phyloP scores from a whole-genome alignment of 169 alveolate genomes.

The Babesia bovis region DNA sequence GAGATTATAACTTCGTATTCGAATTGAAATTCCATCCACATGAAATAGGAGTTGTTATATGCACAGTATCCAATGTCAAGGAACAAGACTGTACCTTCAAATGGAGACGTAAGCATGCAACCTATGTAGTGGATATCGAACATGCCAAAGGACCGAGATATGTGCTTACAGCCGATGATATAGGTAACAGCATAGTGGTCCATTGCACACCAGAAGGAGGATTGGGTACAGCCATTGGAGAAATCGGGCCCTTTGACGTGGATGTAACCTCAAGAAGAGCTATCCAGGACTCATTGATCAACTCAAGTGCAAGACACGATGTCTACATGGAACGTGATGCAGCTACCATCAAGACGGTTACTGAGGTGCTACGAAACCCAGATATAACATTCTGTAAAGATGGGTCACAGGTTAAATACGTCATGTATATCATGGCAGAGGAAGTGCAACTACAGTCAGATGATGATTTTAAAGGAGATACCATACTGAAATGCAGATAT shows the following conservation, averaged over 20 bases:
- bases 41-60: constrained; percentile 52
- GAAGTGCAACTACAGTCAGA: constrained; percentile 61
- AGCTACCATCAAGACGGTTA: neutral
- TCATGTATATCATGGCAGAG: constrained; percentile 52
- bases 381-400: neutral
- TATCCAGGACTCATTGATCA: constrained; percentile 64
- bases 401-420: constrained; percentile 22
- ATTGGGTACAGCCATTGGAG: constrained; percentile 53
- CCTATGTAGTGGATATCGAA: constrained; percentile 42
- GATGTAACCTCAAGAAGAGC: constrained; percentile 56
- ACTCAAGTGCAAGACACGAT: constrained; percentile 44
- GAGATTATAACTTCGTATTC: constrained; percentile 48
- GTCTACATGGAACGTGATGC: constrained; percentile 29
- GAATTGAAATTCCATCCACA: constrained; percentile 58
- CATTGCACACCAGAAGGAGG: constrained; percentile 28
- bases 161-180: constrained; percentile 60
- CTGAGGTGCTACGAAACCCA: neutral
- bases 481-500: constrained; percentile 43
- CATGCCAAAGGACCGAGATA: constrained; percentile 42
- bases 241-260: constrained; percentile 66
- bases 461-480: constrained; percentile 37
- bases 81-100: constrained; percentile 24
- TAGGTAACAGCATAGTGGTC: constrained; percentile 58
- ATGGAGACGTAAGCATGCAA: constrained; percentile 51
- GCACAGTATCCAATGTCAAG: constrained; percentile 38